Evolutionary conservation across 2,329 filamentous ascomycete species (phyloP).

Genomic region (Nemania sp.): DNA sequence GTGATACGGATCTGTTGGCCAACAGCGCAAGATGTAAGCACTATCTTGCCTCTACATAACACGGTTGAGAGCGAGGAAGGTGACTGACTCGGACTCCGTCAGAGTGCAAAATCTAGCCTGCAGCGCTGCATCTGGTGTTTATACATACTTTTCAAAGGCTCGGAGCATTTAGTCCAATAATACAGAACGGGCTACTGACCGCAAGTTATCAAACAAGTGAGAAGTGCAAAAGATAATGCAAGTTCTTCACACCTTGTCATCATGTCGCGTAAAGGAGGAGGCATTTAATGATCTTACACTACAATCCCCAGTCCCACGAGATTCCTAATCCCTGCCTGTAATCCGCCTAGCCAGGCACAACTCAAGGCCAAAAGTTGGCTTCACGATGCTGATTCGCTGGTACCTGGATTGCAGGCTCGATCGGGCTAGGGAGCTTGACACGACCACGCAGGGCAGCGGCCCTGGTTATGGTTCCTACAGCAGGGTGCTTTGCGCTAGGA

Average conservation of each 20-base stretch:
- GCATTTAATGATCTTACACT: background rate
- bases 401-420: slow-evolving; percentile 22
- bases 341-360: slow-evolving; percentile 20
- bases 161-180: too few relatives aligned
- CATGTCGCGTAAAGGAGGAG: background rate
- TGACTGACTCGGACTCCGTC: slow-evolving; percentile 19
- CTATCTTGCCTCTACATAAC: background rate
- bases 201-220: background rate
- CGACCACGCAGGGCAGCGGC: too few relatives aligned
- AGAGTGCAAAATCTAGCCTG: background rate
- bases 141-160: too few relatives aligned
- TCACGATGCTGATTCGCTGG: slow-evolving; percentile 22
- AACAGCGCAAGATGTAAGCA: background rate
- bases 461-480: too few relatives aligned
- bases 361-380: slow-evolving; percentile 6
- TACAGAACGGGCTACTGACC: background rate
- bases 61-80: background rate
- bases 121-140: background rate
- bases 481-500: background rate
- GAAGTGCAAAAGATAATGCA: background rate
- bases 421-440: slow-evolving; percentile 9
- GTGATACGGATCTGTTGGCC: background rate
- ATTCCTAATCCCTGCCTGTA: slow-evolving; percentile 16
- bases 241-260: background rate
- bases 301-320: background rate